phyloP scores from a whole-genome alignment of 345 rosid species.

The Litchi chinensis region DNA sequence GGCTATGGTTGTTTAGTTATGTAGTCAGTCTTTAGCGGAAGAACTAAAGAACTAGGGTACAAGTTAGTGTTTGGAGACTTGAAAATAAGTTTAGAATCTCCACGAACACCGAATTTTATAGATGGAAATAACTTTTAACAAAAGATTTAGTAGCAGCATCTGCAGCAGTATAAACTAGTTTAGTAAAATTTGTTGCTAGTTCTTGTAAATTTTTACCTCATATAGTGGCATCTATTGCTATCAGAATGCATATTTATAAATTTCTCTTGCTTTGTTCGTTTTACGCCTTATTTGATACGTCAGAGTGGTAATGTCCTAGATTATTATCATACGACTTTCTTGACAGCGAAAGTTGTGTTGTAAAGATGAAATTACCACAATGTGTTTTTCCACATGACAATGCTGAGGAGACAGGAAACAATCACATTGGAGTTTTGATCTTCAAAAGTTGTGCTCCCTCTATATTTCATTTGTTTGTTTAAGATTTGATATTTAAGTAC shows the following conservation, averaged over 20 bases:
- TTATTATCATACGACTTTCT: not conserved
- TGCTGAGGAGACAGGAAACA: conserved; percentile 7
- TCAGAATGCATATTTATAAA: not conserved
- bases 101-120: conserved; percentile 21
- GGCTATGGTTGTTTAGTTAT: conserved; percentile 20
- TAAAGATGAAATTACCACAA: not conserved
- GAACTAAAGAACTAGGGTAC: conserved; percentile 20
- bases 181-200: not conserved
- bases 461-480: not conserved
- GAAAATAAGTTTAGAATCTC: conserved; percentile 22
- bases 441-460: not conserved
- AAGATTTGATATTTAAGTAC: not conserved
- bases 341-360: not conserved
- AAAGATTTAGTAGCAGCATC: conserved; percentile 9
- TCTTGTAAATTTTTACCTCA: conserved; percentile 5
- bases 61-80: conserved; percentile 19
- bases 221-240: not conserved
- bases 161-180: conserved; percentile 13
- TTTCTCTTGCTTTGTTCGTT: not conserved
- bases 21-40: conserved; percentile 23
- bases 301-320: not conserved
- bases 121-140: conserved; percentile 24
- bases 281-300: not conserved
- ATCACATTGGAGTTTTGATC: conserved; percentile 8
- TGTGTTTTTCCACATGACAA: not conserved